These are phyloP conservation scores for Rhodosporidiobolus sp. DNA, from an alignment of 768 basidiomycete genomes.

Conservation along the genomic window DNA sequence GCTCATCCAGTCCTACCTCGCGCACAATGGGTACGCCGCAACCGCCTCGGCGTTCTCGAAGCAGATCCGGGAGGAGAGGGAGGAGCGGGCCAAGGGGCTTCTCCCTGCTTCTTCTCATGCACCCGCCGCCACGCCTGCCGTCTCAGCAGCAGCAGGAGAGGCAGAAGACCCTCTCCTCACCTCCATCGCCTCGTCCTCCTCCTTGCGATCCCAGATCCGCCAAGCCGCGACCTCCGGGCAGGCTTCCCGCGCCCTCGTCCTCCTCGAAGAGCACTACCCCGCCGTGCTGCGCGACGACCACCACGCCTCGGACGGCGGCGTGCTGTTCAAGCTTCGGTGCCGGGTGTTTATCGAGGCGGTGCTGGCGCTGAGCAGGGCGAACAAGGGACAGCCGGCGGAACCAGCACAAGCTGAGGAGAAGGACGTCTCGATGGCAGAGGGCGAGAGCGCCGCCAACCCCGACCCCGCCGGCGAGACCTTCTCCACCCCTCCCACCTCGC, in stretches of 20 bases:
- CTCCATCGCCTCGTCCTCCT: background rate
- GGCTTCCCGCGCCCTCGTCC: slow-evolving; percentile 64
- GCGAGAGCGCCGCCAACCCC: background rate
- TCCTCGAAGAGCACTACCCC: slow-evolving; percentile 61
- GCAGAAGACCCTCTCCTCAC: background rate
- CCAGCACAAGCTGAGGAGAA: slow-evolving; percentile 39
- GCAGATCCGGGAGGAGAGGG: slow-evolving; percentile 48
- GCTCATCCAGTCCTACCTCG: slow-evolving; percentile 73
- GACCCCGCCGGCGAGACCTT: background rate
- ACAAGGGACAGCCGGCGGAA: slow-evolving; percentile 22
- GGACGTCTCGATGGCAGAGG: slow-evolving; percentile 31
- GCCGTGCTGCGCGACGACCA: slow-evolving; percentile 55
- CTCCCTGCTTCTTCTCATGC: background rate
- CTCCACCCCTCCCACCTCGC: background rate
- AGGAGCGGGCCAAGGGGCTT: slow-evolving; percentile 18
- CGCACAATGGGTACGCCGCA: slow-evolving; percentile 76
- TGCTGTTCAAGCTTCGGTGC: slow-evolving; percentile 78
- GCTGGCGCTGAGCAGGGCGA: slow-evolving; percentile 62
- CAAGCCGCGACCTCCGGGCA: slow-evolving; percentile 66
- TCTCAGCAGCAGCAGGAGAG: background rate
- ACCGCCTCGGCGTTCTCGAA: slow-evolving; percentile 67
- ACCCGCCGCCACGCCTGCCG: background rate
- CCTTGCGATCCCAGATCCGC: slow-evolving; percentile 63
- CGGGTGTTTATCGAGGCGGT: slow-evolving; percentile 81
- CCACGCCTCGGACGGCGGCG: slow-evolving; percentile 61